Base-by-base conservation (phyloP, 306 rosid species). In the Cotoneaster glaucophyllus region DNA sequence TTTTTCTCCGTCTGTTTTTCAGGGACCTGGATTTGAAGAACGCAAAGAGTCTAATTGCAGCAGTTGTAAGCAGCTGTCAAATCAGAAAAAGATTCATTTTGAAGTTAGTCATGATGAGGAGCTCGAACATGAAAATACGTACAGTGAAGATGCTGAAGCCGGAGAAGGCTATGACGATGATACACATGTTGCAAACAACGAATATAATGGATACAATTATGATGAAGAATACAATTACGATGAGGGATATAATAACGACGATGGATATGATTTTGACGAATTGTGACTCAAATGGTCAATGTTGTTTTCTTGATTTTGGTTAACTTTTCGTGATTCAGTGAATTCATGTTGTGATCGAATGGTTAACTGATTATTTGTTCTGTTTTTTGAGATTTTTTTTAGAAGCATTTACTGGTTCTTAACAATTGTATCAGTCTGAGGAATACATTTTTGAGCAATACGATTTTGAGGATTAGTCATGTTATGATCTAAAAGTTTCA, bases 71-170 rank as follows among this genome's bases (percentile, higher is more conserved):
- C 61, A 28, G 26, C 73, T 5, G 22, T 19, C 18, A 12, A 41
- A 41, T 41, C 74, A 56, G 21, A 66, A 28, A 14, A 48, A 2
- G 18, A 45, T 64, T 21, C 64, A 48, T 53, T 78, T 69, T 52
- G 72, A 56, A 52, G 77, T 61, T n/a, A 64, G 15, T 26, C 39
- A 6, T 52, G 77, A 52, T 2, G 64, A 64, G 54, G 82, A 63
- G 48, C 31, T n/a, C 45, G 77, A 63, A 1, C 37, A 37, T 52
- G 82, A 48, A 64, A 39, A 39, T 26, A 63, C 6, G 2, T 29
- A 8, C 25, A 24, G 67, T 71, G 67, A 71, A 26, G 82, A 71
- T 15, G 72, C 11, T 71, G 76, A 26, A 63, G 71, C 56, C 22
- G 18, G 24, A 34, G n/a, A 64, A 63, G 67, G 41, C 59, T 22